Base-by-base conservation (phyloP, 2,329 filamentous ascomycete species). In the Microdochium nivale region DNA sequence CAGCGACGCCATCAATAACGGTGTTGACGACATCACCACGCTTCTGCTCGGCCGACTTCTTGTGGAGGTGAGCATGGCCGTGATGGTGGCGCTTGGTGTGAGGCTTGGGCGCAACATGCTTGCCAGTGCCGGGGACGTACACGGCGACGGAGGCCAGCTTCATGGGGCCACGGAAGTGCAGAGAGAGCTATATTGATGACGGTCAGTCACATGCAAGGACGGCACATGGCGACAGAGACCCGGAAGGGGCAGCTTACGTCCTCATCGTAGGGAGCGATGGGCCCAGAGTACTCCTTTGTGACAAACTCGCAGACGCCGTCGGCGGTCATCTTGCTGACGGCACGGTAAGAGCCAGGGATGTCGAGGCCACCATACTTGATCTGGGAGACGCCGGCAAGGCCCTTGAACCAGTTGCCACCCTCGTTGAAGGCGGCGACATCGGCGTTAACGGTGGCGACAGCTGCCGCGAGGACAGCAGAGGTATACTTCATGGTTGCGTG, bases 91-190 rank as follows among this genome's bases (percentile, higher is more conserved):
- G 54, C 35, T 53, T 27, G 47, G 25, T 44, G 25, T 44, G 25
- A 25, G 55, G 50, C 58, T 67, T 67, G 43, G 60, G 53, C 40
- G 58, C 54, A 1, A 65, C 61, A 16, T 70, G 67, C 63, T 74
- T 76, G 51, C 52, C 50, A 54, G 59, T 64, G 23, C 70, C 70
- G n/a, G 80, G 76, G 47, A 73, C 76, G 67, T 90, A 91, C 51
- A 83, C 82, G 11, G 86, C 87, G 51, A 90, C 74, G 58, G 87
- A 77, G 62, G 81, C 81, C 30, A 91, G 64, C 37, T 78, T 69
- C 58, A 88, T 65, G 1, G 87, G 87, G 2, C 87, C 88, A 58
- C 87, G 83, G 62, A 90, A 75, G 64, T 89, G 84, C 55, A 88
- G 67, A 1, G 86, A 88, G 27, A 90, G 73, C 86, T 89, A 54